phyloP scores from a whole-genome alignment of 345 rosid species.

The Acer saccharum region DNA sequence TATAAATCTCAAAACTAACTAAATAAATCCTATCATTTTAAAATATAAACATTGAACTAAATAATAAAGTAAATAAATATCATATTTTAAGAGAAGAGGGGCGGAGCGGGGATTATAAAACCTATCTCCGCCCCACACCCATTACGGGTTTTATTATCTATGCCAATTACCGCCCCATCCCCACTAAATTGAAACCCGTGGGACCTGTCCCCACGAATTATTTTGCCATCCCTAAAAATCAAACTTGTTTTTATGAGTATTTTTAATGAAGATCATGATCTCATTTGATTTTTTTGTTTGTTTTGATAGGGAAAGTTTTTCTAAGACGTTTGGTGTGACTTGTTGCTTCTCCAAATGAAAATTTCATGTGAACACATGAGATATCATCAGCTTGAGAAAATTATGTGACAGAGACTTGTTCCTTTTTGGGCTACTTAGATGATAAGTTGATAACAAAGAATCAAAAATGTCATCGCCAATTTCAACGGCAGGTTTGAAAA shows the following conservation, averaged over 20 bases:
- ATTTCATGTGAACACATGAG: not conserved
- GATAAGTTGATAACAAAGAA: not conserved
- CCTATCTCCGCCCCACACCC: no score
- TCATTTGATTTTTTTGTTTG: not conserved
- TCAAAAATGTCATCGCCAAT: conserved; percentile 3
- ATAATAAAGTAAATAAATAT: no score
- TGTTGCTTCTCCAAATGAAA: not conserved
- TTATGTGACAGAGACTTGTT: not conserved
- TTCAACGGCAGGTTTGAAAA: conserved; percentile 9
- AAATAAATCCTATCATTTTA: no score
- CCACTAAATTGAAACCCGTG: no score
- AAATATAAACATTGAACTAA: no score
- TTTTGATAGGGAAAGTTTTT: not conserved
- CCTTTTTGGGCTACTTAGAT: not conserved
- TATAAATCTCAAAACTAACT: no score
- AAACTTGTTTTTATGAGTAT: not conserved
- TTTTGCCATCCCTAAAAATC: no score
- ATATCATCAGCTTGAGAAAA: not conserved
- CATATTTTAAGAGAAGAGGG: no score
- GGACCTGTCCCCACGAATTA: no score
- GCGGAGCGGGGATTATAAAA: no score
- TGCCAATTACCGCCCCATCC: no score
- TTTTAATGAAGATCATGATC: not conserved
- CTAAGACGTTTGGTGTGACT: not conserved
- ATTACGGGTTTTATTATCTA: no score